Evolutionary conservation across 2,329 filamentous ascomycete genomes (phyloP), one percentile per base, ranked within the genome.

Genomic region (Botrytis fragariae): DNA sequence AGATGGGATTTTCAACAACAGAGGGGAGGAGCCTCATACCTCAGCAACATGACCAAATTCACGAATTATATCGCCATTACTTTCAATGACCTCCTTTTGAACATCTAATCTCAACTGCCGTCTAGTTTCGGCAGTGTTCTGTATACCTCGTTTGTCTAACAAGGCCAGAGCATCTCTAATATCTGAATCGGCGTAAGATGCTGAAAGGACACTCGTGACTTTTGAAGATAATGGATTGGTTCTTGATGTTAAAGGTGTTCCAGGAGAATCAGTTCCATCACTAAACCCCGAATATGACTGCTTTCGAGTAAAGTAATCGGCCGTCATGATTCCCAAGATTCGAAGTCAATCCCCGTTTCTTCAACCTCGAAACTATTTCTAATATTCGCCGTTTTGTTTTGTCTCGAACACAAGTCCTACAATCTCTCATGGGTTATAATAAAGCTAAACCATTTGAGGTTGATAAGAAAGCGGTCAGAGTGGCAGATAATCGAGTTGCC

Each of bases 1-100:
- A 83, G 81, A 76, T 74, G 61, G 72, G 63, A 59, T 42, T 60
- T 39, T 25, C 20, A 65, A 70, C 20, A 37, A 45, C 7, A 37
- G 59, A 18, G 16, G 59, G 64, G 14, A n/a, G 44, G 44, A n/a
- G 29, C n/a, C 6, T 37, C 20, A 45, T 82, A 95, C 93, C 87
- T 97, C 93, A 44, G 95, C 93, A 76, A 99, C 94, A 72, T 90
- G 88, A 51, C 94, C 93, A 83, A 98, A 98, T 80, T 97, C 94
- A 71, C 89, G 86, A 74, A 98, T 90, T 76, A 98, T 93, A 76
- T 93, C 90, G 68, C 93, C 94, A 88, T 98, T 98, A 83, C 92
- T 94, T 76, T 95, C 90, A 73, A 98, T 95, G 54, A 98, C 93
- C 80, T 98, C 95, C 81, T 92, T 95, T 81, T 98, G 94, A 1